Evolutionary conservation across 2,329 filamentous ascomycete species (phyloP).

Genomic region (Sclerotinia subarctica): DNA sequence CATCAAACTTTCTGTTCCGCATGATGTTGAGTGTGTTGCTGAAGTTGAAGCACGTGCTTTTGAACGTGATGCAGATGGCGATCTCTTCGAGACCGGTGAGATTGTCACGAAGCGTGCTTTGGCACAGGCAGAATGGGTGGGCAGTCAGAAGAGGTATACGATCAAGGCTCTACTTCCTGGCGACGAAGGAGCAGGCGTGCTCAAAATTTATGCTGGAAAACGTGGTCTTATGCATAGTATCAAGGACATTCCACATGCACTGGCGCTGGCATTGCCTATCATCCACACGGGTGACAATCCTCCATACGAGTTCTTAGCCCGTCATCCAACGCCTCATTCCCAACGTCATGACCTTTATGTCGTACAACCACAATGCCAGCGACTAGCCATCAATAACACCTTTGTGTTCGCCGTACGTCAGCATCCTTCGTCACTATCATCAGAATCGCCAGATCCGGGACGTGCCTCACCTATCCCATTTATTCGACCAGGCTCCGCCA

Average conservation of each 20-base stretch:
- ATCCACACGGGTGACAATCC: conserved; percentile 90
- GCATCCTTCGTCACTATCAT: conserved; percentile 66
- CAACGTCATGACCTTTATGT: conserved; percentile 96
- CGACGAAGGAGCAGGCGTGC: conserved; percentile 81
- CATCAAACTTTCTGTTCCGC: conserved; percentile 79
- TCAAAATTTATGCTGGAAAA: conserved; percentile 93
- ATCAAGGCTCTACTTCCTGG: conserved; percentile 89
- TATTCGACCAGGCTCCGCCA: conserved; percentile 56
- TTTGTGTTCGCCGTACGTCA: conserved; percentile 97
- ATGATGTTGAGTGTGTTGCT: conserved; percentile 86
- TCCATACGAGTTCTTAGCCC: conserved; percentile 85
- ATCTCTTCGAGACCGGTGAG: conserved; percentile 90
- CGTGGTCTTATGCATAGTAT: conserved; percentile 96
- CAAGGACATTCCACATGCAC: conserved; percentile 89
- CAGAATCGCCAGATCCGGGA: conserved; percentile 40
- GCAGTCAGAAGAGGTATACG: conserved; percentile 84
- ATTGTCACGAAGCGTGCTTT: conserved; percentile 80
- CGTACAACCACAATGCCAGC: conserved; percentile 88
- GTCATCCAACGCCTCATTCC: conserved; percentile 96
- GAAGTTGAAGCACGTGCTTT: conserved; percentile 86
- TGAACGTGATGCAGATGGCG: conserved; percentile 79
- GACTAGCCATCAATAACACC: conserved; percentile 89
- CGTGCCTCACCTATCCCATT: conserved; percentile 56
- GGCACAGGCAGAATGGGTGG: conserved; percentile 87
- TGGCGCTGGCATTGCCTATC: conserved; percentile 87